Base-by-base conservation (phyloP, 2,329 filamentous ascomycete genomes). In the Penicillium sp. region DNA sequence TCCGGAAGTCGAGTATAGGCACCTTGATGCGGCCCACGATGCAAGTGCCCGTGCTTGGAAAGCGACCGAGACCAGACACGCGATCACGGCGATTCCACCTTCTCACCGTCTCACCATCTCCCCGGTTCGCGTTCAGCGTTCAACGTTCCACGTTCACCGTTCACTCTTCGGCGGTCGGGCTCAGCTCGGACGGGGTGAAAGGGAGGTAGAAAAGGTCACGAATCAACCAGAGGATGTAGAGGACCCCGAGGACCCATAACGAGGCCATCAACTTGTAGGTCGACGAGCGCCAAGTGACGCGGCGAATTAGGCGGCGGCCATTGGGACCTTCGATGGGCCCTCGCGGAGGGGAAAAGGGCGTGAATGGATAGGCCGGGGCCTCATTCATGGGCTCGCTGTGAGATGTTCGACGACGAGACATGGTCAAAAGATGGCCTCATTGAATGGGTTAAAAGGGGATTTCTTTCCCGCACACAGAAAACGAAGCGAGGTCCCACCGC, bases 251-350 rank as follows among this genome's bases (percentile, higher is more conserved):
- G 21, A 74, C 69, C 70, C 71, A 74, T 18, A 74, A 59, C 36
- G 69, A 72, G 6, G 72, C 70, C 62, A 74, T 66, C 39, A 74
- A 59, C 55, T 73, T 74, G 64, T 74, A 74, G 18, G 71, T 73
- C 15, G 71, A 73, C 12, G 71, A 74, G 33, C 72, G 70, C 71
- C 71, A 74, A 58, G 71, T 74, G 58, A 74, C 70, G 56, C 71
- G 65, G 29, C 71, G 70, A 54, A 71, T 70, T 36, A 74, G 59
- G 45, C 69, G 65, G 38, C 70, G 68, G 53, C 71, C 71, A 60
- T 69, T 64, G 31, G 71, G 71, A n/a, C 70, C 70, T 56, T 73
- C 71, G 56, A 74, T 73, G 42, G 70, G 71, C 9, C 70, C 71
- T 39, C 70, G 65, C 45, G 66, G 70, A 49, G 57, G 66, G 38